Base-by-base conservation (phyloP, 352 stramenopile genomes). In the Sclerospora graminicola region DNA sequence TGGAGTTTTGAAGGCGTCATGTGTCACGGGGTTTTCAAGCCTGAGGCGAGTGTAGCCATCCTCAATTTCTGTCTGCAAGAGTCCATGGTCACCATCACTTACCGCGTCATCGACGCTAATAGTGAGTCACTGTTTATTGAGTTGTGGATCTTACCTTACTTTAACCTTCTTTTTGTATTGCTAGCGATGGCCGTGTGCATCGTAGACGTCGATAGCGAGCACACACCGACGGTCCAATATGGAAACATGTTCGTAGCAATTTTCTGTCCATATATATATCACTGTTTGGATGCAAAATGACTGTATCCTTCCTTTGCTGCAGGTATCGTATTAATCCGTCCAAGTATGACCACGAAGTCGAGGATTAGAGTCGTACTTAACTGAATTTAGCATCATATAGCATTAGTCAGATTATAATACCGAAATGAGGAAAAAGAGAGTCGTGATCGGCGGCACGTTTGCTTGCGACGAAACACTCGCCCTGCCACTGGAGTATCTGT, bases 31-130 rank as follows among this genome's bases (percentile, higher is more conserved):
- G 63, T 89, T 27, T 89, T 87, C 64, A 89, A 85, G 43, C 74
- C 72, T 10, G 72, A 84, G 45, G 58, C 77, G 13, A 87, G 73
- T 41, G 77, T 89, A 28, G 77, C 77, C 23, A 87, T 85, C 42
- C 79, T 87, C 46, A 89, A 89, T 56, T 89, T 89, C 47, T 82
- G 64, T 39, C 55, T 89, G 30, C 74, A 84, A 48, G 73, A 83
- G 34, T 85, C 77, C 46, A 84, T 89, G 72, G 77, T 89, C 29
- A 89, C 77, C 21, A 89, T 89, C 56, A 89, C 77, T 11, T 89
- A 89, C 48, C 77, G 77, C 34, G 57, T 84, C 16, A 47, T 87
- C 5, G 77, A 89, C 41, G 69, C 69, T 32, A 83, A 87, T 51
- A 89, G 77, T 89, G 61, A 50, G 69, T 59, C 5, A 0, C 13